These are phyloP conservation scores for Grosmannia penicillata DNA, from an alignment of 2,329 filamentous ascomycete species.

Conservation along the genomic window DNA sequence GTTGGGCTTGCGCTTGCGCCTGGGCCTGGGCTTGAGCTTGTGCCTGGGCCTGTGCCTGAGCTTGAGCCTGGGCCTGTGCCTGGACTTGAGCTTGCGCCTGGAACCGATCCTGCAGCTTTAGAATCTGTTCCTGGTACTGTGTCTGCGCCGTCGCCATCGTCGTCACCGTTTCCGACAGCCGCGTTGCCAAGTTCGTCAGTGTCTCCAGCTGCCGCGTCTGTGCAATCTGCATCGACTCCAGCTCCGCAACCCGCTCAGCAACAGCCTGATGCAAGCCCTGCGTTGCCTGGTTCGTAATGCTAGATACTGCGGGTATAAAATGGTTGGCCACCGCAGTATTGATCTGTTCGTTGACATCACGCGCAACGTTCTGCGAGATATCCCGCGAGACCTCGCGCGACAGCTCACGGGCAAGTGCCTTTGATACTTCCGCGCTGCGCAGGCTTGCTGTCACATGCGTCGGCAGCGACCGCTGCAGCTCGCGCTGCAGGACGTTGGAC, in stretches of 20 bases:
- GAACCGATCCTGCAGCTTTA: constrained; percentile 30
- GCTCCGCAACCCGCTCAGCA: constrained; percentile 31
- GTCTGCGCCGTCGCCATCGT: constrained; percentile 54
- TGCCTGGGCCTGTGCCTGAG: neutral
- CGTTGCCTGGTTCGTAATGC: constrained; percentile 47
- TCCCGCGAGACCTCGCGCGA: constrained; percentile 50
- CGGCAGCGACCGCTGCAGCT: constrained; percentile 58
- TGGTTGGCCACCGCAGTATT: constrained; percentile 43
- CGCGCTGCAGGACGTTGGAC: constrained; percentile 51
- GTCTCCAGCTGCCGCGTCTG: constrained; percentile 56
- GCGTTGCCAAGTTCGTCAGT: constrained; percentile 50
- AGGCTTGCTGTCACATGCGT: constrained; percentile 51
- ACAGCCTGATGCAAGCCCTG: constrained; percentile 52
- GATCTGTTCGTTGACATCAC: constrained; percentile 57
- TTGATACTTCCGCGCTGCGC: constrained; percentile 59
- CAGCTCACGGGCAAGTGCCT: constrained; percentile 58
- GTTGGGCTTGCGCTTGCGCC: constrained; percentile 3
- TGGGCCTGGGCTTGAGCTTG: neutral
- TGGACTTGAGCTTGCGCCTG: neutral
- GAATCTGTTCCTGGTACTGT: constrained; percentile 50
- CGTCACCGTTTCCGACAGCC: constrained; percentile 53
- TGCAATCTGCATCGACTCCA: constrained; percentile 34
- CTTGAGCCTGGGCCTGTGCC: neutral
- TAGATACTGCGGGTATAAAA: constrained; percentile 52
- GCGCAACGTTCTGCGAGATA: too few relatives aligned